phyloP scores from a whole-genome alignment of 129 eudicot genomes.

The Flaveria robusta region DNA sequence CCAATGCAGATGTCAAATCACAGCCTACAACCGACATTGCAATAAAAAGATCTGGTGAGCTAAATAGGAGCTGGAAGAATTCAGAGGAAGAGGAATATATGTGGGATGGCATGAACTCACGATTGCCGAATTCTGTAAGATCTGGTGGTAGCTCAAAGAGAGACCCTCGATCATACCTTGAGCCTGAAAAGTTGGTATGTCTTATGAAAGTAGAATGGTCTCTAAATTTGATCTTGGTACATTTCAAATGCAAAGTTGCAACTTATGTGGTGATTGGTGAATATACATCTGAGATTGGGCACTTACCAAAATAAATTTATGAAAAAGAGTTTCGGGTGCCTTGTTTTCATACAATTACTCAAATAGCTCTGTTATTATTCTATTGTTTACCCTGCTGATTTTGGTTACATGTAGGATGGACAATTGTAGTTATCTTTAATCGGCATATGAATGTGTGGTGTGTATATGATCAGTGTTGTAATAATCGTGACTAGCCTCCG shows the following conservation, averaged over 20 bases:
- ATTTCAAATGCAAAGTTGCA: background rate
- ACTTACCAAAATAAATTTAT: background rate
- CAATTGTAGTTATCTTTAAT: background rate
- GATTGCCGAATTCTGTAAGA: conserved; percentile 32
- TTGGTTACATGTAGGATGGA: background rate
- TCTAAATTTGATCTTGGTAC: background rate
- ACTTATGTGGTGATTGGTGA: background rate
- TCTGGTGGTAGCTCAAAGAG: conserved; percentile 40
- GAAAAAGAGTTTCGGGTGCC: background rate
- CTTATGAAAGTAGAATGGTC: conserved; percentile 1
- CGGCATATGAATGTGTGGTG: background rate
- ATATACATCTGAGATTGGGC: background rate
- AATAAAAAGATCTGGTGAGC: conserved; percentile 39
- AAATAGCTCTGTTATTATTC: background rate
- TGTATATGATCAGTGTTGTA: background rate
- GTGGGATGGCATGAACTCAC: conserved; percentile 68
- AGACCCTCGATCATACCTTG: conserved; percentile 50
- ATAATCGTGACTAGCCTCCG: no score
- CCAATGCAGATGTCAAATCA: conserved; percentile 35
- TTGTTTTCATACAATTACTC: background rate
- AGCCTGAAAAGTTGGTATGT: conserved; percentile 61
- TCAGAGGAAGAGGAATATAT: conserved; percentile 79
- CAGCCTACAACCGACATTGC: conserved; percentile 35
- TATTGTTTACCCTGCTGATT: background rate
- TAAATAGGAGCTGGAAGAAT: conserved; percentile 67